Conservation (phyloP, 1,284 basidiomycete genomes). For the Sporisorium scitamineum region DNA sequence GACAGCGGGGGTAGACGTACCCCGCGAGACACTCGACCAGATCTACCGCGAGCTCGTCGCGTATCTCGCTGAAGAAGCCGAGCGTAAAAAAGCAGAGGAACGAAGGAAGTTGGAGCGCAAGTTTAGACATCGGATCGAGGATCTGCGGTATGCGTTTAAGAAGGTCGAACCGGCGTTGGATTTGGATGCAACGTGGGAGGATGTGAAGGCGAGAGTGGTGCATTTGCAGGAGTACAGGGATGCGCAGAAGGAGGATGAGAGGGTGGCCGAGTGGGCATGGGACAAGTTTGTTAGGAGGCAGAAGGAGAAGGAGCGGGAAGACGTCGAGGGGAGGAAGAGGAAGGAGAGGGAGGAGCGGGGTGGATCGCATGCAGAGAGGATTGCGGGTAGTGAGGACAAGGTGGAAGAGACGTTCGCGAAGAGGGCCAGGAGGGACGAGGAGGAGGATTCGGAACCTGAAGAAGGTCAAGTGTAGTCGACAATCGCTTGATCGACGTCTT, state of each 20-base stretch:
- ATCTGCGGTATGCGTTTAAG: constrained; percentile 93
- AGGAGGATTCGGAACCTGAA: constrained; percentile 35
- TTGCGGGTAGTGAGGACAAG: background rate
- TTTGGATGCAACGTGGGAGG: constrained; percentile 41
- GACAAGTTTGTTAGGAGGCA: constrained; percentile 63
- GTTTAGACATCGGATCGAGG: constrained; percentile 89
- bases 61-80: constrained; percentile 33
- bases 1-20: constrained; percentile 15
- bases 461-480: constrained; percentile 53
- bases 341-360: constrained; percentile 18
- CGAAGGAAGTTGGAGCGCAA: constrained; percentile 86
- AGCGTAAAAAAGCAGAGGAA: constrained; percentile 70
- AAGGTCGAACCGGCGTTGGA: constrained; percentile 79
- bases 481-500: no score
- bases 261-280: constrained; percentile 59
- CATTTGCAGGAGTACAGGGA: constrained; percentile 41
- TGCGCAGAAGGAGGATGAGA: constrained; percentile 45
- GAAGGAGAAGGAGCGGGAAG: constrained; percentile 41
- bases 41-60: constrained; percentile 27
- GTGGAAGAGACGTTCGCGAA: background rate
- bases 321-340: constrained; percentile 20
- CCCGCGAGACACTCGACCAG: constrained; percentile 22
- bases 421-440: constrained; percentile 14
- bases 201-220: constrained; percentile 22
- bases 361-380: background rate